Evolutionary conservation across 495 filamentous ascomycete genomes (phyloP).

Genomic region (Hypoxylon rickii): DNA sequence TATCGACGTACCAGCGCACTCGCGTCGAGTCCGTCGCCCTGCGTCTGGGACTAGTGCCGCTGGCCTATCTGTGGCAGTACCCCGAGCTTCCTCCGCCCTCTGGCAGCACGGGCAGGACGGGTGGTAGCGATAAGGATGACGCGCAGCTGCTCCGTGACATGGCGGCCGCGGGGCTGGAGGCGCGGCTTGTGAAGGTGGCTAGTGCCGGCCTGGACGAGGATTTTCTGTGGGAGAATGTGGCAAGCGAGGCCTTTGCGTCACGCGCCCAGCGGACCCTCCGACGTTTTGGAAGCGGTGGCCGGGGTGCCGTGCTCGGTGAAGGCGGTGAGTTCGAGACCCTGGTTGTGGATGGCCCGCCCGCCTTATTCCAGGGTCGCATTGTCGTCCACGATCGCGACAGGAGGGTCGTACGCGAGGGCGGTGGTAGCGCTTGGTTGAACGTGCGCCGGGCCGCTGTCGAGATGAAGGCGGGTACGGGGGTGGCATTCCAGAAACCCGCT

Average conservation of each 20-base stretch:
- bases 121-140: slow-evolving; percentile 29
- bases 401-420: slow-evolving; percentile 64
- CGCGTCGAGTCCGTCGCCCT: slow-evolving; percentile 85
- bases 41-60: slow-evolving; percentile 74
- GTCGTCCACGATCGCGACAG: slow-evolving; percentile 60
- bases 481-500: neutral
- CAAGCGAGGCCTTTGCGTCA: slow-evolving; percentile 53
- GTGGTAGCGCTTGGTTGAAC: slow-evolving; percentile 69
- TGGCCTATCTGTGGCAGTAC: slow-evolving; percentile 92
- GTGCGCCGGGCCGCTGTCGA: slow-evolving; percentile 63
- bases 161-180: slow-evolving; percentile 73
- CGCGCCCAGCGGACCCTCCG: slow-evolving; percentile 65
- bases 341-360: slow-evolving; percentile 75
- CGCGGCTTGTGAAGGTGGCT: slow-evolving; percentile 91
- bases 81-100: slow-evolving; percentile 57
- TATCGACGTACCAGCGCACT: slow-evolving; percentile 94
- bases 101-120: neutral
- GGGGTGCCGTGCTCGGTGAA: slow-evolving; percentile 80
- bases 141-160: slow-evolving; percentile 77
- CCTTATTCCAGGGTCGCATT: slow-evolving; percentile 73
- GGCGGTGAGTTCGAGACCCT: slow-evolving; percentile 97
- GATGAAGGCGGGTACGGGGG: slow-evolving; percentile 42
- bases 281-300: slow-evolving; percentile 64
- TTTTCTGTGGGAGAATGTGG: slow-evolving; percentile 83
- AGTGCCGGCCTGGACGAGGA: slow-evolving; percentile 83